Percentiles rank a stretch among this genome's conserved stretches.
phyloP scores from a whole-genome alignment of 306 rosid species.

The Albizia julibrissin region DNA sequence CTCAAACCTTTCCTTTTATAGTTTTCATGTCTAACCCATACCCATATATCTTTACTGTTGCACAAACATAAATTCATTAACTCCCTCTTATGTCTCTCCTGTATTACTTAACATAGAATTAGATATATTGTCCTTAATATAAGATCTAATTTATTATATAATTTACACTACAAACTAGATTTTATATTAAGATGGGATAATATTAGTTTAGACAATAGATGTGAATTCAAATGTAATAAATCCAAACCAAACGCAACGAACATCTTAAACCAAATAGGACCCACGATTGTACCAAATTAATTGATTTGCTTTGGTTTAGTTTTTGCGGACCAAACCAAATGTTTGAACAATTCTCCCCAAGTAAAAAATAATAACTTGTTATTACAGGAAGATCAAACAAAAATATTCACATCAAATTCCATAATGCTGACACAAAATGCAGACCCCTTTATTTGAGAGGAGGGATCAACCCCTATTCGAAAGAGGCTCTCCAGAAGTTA shows the following conservation, averaged over 20 bases:
- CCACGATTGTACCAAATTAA: background rate
- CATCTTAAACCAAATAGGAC: background rate
- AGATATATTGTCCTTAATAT: too few relatives aligned
- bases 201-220: too few relatives aligned
- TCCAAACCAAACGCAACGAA: background rate
- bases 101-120: too few relatives aligned
- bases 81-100: too few relatives aligned
- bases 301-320: background rate
- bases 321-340: background rate
- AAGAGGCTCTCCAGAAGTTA: slow-evolving; percentile 33
- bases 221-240: too few relatives aligned
- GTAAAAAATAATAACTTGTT: background rate
- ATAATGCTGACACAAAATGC: background rate
- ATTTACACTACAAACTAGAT: too few relatives aligned
- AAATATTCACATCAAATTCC: background rate
- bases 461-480: slow-evolving; percentile 28
- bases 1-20: too few relatives aligned
- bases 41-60: too few relatives aligned
- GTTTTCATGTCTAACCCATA: too few relatives aligned
- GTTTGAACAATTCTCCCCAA: background rate
- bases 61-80: too few relatives aligned
- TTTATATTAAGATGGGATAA: too few relatives aligned
- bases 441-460: background rate
- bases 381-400: background rate
- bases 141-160: too few relatives aligned